These are phyloP conservation scores for Cyberlindnera suaveolens DNA, from an alignment of 805 yeast species.

Conservation along the genomic window DNA sequence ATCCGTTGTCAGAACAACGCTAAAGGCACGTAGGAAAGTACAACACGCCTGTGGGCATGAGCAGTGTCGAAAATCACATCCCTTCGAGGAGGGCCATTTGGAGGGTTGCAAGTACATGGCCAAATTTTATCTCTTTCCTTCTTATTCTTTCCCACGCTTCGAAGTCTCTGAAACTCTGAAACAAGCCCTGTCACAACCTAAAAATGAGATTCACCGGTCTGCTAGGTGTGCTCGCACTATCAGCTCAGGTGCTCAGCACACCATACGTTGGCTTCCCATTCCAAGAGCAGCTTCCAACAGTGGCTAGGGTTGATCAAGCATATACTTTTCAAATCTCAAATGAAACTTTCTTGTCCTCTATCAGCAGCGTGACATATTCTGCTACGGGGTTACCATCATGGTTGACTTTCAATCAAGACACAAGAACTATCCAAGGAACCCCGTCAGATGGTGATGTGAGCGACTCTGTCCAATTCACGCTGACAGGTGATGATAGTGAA, in stretches of 20 bases:
- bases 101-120: no score
- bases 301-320: constrained; percentile 62
- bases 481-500: constrained; percentile 72
- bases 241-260: constrained; percentile 26
- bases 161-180: no score
- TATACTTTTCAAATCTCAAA: constrained; percentile 64
- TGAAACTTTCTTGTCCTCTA: constrained; percentile 55
- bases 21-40: no score
- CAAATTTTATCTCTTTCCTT: no score
- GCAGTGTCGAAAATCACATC: no score
- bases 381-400: constrained; percentile 64
- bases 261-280: constrained; percentile 73
- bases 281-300: constrained; percentile 76
- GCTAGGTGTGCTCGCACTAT: constrained; percentile 1
- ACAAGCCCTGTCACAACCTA: no score
- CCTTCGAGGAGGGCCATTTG: no score
- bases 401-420: constrained; percentile 61
- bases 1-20: no score
- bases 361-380: constrained; percentile 44
- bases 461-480: constrained; percentile 40
- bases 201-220: not conserved
- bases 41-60: no score
- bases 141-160: no score
- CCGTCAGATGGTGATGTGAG: constrained; percentile 44
- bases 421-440: constrained; percentile 64